These are phyloP conservation scores for Trichoderma lentiforme DNA, from an alignment of 2,329 filamentous ascomycete species.

Conservation along the genomic window DNA sequence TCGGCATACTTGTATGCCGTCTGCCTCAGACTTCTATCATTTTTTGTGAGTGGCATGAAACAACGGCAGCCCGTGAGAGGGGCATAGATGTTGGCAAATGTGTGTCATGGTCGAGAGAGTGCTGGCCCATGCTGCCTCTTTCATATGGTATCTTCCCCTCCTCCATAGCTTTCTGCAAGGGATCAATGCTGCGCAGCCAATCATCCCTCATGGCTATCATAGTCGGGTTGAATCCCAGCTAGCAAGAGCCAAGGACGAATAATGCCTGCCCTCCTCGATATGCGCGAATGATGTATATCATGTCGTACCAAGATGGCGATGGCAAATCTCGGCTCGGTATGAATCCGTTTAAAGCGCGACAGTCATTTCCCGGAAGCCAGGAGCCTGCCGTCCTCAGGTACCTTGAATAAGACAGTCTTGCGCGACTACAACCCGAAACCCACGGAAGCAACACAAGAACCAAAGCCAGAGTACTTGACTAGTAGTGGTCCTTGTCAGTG, in stretches of 20 bases:
- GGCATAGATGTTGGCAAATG: not conserved
- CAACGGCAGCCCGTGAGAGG: not conserved
- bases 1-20: not conserved
- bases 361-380: conserved; percentile 9
- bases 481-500: not conserved
- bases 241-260: not conserved
- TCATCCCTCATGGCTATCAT: not conserved
- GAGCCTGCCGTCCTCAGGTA: not conserved
- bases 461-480: not conserved
- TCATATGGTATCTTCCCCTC: not conserved
- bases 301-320: not conserved
- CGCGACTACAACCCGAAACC: conserved; percentile 1
- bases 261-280: not conserved
- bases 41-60: not conserved
- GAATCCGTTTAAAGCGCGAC: conserved; percentile 2
- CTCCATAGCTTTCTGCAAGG: conserved; percentile 3
- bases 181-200: not conserved
- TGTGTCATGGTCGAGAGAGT: not conserved
- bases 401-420: conserved; percentile 5
- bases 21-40: not conserved
- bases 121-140: not conserved
- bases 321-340: not conserved
- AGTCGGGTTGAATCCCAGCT: not conserved
- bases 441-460: not conserved
- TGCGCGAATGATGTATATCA: not conserved